Evolutionary conservation across 768 basidiomycete genomes (phyloP), one percentile per base, ranked within the genome.

Genomic region (Lactarius sp.): DNA sequence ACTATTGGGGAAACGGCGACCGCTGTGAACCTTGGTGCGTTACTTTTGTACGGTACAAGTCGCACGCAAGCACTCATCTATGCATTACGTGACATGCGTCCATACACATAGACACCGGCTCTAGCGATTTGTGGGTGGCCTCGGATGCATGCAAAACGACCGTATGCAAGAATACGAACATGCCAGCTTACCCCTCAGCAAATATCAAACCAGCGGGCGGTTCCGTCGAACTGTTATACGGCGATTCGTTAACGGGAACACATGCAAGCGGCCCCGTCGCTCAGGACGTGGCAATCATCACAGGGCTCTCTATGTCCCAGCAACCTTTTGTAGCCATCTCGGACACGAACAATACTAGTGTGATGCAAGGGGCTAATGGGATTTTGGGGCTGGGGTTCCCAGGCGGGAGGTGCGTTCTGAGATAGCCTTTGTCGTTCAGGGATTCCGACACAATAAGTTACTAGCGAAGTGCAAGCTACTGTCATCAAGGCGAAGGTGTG

Each of bases 381-480:
- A 88, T 91, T 36, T 79, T 91, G 56, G 90, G 89, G 0, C 76
- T 90, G 13, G 90, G 90, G 0, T 91, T 91, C 64, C 87, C 89
- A 6, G 71, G 64, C 20, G 52, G 12, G 31, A 67, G 66, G 66
- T 67, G n/a, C 44, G 66, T 65, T 51, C 31, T 42, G 20, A 18
- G 14, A 12, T 34, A 9, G 20, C 27, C 2, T 27, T 34, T 41
- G 9, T 42, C 6, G 27, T 49, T 6, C 33, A 13, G 2, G 12
- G 34, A 47, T 52, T 31, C n/a, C 13, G 22, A 42, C 27, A 18
- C 6, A n/a, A 16, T 27, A n/a, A n/a, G n/a, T n/a, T n/a, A 10
- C 31, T 13, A 67, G 66, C 34, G 46, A 39, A 39, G 59, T 67
- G 3, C 66, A 67, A 60, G 34, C 51, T 41, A 33, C 59, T 1